phyloP scores from a whole-genome alignment of 805 yeast species.

The Yamadazyma nakazawae region DNA sequence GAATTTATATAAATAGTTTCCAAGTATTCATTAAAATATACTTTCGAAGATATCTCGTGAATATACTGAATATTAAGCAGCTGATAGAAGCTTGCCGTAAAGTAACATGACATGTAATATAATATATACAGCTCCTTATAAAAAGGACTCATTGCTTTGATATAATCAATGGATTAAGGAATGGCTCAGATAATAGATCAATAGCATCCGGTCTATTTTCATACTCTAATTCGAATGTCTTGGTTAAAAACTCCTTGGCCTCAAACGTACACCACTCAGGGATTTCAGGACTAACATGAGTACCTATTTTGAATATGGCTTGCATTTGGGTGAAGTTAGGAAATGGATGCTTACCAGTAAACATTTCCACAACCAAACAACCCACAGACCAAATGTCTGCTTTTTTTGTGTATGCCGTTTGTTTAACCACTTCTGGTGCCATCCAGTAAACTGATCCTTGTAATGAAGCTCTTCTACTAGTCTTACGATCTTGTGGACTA shows the following conservation, averaged over 20 bases:
- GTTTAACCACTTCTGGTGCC: conserved; percentile 99
- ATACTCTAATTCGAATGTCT: conserved; percentile 75
- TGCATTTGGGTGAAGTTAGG: conserved; percentile 96
- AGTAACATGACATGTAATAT: too few relatives aligned
- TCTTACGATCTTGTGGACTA: conserved; percentile 21
- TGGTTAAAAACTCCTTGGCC: conserved; percentile 60
- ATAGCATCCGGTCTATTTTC: conserved; percentile 70
- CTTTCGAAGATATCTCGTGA: too few relatives aligned
- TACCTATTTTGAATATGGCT: conserved; percentile 92
- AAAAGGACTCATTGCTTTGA: conserved; percentile 31
- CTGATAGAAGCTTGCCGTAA: too few relatives aligned
- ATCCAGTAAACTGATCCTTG: conserved; percentile 98
- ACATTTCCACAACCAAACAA: conserved; percentile 90
- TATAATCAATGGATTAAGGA: conserved; percentile 48
- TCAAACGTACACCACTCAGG: conserved; percentile 71
- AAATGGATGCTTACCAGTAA: conserved; percentile 93
- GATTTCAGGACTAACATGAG: conserved; percentile 72
- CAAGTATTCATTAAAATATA: too few relatives aligned
- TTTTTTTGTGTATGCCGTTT: conserved; percentile 82
- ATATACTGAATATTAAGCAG: too few relatives aligned
- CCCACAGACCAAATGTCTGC: conserved; percentile 99
- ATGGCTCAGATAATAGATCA: conserved; percentile 63
- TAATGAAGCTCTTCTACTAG: conserved; percentile 66
- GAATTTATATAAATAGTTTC: too few relatives aligned
- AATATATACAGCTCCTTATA: neutral